Evolutionary conservation across 106 monocot species (phyloP).

Genomic region (Hemerocallis citrina): DNA sequence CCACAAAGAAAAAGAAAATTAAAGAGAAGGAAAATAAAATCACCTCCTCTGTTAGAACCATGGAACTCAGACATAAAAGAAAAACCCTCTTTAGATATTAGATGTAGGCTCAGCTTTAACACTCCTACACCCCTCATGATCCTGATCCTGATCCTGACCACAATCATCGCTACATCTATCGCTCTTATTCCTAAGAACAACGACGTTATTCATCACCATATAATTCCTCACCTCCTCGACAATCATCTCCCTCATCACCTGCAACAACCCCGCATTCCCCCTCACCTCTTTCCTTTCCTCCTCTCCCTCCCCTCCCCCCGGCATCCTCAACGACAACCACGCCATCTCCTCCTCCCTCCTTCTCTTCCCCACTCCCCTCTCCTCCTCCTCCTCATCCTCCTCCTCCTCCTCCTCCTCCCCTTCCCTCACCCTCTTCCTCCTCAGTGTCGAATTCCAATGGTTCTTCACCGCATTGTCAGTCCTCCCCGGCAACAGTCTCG

Average conservation of each 20-base stretch:
- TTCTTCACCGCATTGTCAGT: constrained; percentile 11
- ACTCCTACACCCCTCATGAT: not conserved
- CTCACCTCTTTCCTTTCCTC: not conserved
- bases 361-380: not conserved
- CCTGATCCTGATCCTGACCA: not conserved
- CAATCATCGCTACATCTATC: too few relatives aligned
- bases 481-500: not conserved
- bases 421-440: not conserved
- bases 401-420: not conserved
- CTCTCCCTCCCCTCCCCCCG: not conserved
- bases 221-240: constrained; percentile 5
- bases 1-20: too few relatives aligned
- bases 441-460: constrained; percentile 9
- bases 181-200: too few relatives aligned
- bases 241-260: constrained; percentile 7
- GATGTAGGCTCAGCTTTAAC: not conserved
- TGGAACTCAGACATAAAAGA: too few relatives aligned
- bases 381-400: not conserved
- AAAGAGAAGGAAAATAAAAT: too few relatives aligned
- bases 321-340: not conserved
- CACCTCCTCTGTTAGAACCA: too few relatives aligned
- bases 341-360: not conserved
- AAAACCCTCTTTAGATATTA: too few relatives aligned
- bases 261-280: not conserved
- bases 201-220: too few relatives aligned